Evolutionary conservation across 148 eudicot genomes (phyloP), one percentile per base, ranked within the genome.

Genomic region (Camellia granthamiana): DNA sequence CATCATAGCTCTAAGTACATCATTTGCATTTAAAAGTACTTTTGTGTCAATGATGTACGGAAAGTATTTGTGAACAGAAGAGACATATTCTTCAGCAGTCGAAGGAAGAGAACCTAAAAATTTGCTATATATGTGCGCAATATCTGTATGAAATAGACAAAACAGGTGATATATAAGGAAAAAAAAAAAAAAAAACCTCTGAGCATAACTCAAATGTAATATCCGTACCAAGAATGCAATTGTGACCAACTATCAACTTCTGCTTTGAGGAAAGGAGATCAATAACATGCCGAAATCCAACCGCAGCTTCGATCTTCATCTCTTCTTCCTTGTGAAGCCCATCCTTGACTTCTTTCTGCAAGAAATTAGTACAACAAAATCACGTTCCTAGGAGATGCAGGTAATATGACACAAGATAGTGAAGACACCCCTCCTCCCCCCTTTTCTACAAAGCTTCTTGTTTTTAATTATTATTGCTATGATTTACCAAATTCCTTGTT

Each of bases 241-340:
- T 93, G 84, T 96, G 99, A 80, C 99, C 99, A 78, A 93, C 95
- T 85, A 96, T 89, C 79, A 96, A 88, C 89, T 96, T 96, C 83
- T 86, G 86, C 80, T 93, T 98, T 11, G 90, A 81, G 77, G 90
- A 87, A 76, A 96, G 92, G 80, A 93, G 92, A 84, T 96, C 98
- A 83, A 96, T 90, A 72, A 96, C 94, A 65, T 87, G 95, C 7
- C 98, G 95, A 77, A 96, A 96, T 72, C 98, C 99, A 64, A 90
- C 87, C 6, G 99, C 97, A 47, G 84, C 89, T 87, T 85, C 82
- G 15, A 96, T 84, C 84, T 89, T 91, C 87, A 58, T 86, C 75
- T 85, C 88, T 61, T 91, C 94, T 75, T 89, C 92, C 80, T 80
- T 83, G 52, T 62, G 82, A 83, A 68, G 80, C 71, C 84, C 89